Conservation (phyloP, 1,284 basidiomycete species). For the Pulveroboletus sp. region DNA sequence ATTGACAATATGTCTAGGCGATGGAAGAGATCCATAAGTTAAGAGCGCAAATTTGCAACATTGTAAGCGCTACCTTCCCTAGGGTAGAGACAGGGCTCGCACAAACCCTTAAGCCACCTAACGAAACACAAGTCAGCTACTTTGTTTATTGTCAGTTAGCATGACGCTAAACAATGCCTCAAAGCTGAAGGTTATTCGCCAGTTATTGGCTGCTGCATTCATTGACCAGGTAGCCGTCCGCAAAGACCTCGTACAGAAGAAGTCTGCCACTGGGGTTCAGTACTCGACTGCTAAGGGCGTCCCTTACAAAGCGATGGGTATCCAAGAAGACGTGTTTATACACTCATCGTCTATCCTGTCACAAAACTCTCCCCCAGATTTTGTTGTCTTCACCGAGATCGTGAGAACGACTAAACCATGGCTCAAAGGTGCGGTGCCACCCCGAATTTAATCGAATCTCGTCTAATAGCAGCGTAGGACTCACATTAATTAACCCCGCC, state of each 20-base stretch:
- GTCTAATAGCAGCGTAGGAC: constrained; percentile 45
- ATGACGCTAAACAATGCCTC: constrained; percentile 6
- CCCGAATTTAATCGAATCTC: not conserved
- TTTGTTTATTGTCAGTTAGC: not conserved
- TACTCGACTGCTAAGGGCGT: constrained; percentile 79
- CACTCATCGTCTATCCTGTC: constrained; percentile 87
- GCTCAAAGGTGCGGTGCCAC: constrained; percentile 67
- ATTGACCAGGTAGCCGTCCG: constrained; percentile 96
- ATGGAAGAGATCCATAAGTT: constrained; percentile 99
- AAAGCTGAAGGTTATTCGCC: constrained; percentile 88
- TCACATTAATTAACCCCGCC: constrained; percentile 85
- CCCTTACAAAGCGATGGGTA: constrained; percentile 82
- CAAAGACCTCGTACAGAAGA: constrained; percentile 76
- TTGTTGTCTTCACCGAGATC: constrained; percentile 83
- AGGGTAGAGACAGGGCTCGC: constrained; percentile 59
- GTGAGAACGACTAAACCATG: constrained; percentile 75
- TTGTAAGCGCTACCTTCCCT: constrained; percentile 74
- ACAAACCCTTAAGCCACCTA: constrained; percentile 70
- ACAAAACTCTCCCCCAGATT: constrained; percentile 78
- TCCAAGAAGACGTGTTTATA: constrained; percentile 88
- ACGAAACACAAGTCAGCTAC: constrained; percentile 62
- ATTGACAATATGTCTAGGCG: constrained; percentile 55
- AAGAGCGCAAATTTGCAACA: constrained; percentile 85
- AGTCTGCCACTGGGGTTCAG: constrained; percentile 60
- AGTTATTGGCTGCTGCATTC: constrained; percentile 87